Conservation (phyloP, 345 rosid species). For the Lagerstroemia speciosa region DNA sequence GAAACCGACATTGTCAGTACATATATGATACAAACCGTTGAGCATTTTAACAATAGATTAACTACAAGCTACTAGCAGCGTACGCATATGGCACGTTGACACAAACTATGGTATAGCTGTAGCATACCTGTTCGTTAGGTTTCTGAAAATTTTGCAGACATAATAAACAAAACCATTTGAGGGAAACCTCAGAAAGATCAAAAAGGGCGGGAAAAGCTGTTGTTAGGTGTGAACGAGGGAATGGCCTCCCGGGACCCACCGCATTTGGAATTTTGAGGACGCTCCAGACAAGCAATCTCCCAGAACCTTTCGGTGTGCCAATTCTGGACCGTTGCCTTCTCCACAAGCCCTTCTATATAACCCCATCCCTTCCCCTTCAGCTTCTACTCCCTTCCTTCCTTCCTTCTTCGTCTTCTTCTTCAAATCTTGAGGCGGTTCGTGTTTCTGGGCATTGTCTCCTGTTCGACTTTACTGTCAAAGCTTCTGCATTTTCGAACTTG, state of each 20-base stretch:
- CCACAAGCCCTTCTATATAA: slow-evolving; percentile 18
- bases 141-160: no score
- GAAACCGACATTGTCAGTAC: not conserved
- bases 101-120: no score
- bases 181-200: not conserved
- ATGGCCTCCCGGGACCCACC: slow-evolving; percentile 41
- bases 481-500: not conserved
- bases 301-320: slow-evolving; percentile 49
- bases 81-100: no score
- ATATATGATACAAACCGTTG: no score
- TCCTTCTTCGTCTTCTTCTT: not conserved
- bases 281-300: slow-evolving; percentile 40
- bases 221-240: slow-evolving; percentile 38
- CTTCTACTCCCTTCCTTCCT: slow-evolving; percentile 25
- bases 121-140: no score
- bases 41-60: not conserved
- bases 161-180: no score
- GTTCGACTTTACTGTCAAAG: not conserved
- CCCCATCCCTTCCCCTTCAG: slow-evolving; percentile 12
- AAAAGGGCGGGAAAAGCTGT: slow-evolving; percentile 31
- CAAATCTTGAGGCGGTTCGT: not conserved
- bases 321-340: slow-evolving; percentile 13
- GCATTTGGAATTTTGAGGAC: slow-evolving; percentile 45
- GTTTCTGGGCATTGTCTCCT: slow-evolving; percentile 19
- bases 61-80: no score